Base-by-base conservation (phyloP, 257 asterid species). In the Ophiorrhiza pumila region DNA sequence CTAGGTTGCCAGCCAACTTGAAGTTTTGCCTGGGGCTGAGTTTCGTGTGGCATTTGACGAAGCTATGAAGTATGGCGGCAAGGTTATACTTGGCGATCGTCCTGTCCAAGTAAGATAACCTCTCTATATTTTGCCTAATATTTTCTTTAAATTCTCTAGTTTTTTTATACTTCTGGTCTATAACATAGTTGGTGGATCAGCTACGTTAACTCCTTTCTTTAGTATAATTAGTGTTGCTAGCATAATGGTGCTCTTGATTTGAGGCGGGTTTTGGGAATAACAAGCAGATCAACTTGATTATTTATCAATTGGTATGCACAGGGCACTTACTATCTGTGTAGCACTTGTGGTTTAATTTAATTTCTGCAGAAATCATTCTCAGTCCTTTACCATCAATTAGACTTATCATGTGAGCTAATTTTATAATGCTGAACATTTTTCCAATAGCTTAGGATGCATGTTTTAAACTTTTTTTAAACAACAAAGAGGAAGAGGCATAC, bases 21-120 rank as follows among this genome's bases (percentile, higher is more conserved):
- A 85, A 84, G 99, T 91, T 84, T 65, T 90, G 43, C 99, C 99
- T 9, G 99, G 99, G 66, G 96, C 90, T 45, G 99, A 94, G 85
- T 94, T 94, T 76, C 99, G 97, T 76, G 96, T 87, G 74, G 99
- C 92, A 64, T 91, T 81, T 80, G 99, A 94, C 60, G 99, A 94
- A 86, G 97, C 99, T 68, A 84, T 77, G 88, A 91, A 91, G 72
- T 91, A 91, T 75, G 97, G 93, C 22, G 97, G 92, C 74, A 94
- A 80, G 83, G 96, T 94, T 78, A 83, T 90, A 79, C 99, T 94
- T 80, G 99, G 99, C 27, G 99, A 94, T 80, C 87, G 97, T 50
- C 92, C 96, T 41, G 91, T 91, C 73, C 90, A 90, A 61, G 99
- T 91, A 87, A 84, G 91, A 76, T 76, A 67, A 17, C 23, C 25